Evolutionary conservation across 805 yeast genomes (phyloP).

Genomic region (Monosporozyma aerobia): DNA sequence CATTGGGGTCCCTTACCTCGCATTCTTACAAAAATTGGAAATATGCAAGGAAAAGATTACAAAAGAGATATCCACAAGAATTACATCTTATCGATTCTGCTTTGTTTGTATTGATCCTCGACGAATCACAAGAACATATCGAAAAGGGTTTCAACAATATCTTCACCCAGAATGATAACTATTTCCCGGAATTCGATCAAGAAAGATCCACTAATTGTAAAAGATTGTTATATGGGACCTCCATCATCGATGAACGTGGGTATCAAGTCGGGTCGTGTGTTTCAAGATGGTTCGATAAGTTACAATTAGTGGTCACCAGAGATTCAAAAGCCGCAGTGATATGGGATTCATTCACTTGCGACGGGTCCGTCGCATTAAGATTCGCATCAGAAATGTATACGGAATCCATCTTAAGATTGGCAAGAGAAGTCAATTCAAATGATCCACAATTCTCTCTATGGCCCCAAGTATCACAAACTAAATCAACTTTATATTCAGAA

Average conservation of each 20-base stretch:
- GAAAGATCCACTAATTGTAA: conserved; percentile 30
- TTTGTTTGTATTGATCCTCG: conserved; percentile 70
- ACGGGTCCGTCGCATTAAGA: conserved; percentile 83
- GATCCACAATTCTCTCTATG: conserved; percentile 32
- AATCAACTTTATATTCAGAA: conserved; percentile 6
- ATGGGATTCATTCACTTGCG: conserved; percentile 86
- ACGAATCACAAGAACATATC: conserved; percentile 41
- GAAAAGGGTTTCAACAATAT: neutral
- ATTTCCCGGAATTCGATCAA: conserved; percentile 4
- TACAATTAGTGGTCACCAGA: conserved; percentile 73
- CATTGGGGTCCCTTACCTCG: conserved; percentile 81
- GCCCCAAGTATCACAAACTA: conserved; percentile 20
- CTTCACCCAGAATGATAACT: conserved; percentile 2
- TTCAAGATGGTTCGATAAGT: conserved; percentile 87
- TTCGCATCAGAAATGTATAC: conserved; percentile 86
- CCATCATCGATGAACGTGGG: conserved; percentile 59
- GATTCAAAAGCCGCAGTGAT: conserved; percentile 86
- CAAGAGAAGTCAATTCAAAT: conserved; percentile 64
- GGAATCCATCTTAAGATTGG: conserved; percentile 78
- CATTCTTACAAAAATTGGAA: conserved; percentile 84
- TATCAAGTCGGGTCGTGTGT: conserved; percentile 88
- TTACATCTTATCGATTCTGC: conserved; percentile 58
- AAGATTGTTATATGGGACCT: conserved; percentile 76
- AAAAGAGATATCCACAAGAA: conserved; percentile 31
- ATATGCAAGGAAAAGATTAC: conserved; percentile 47